Percentiles rank a stretch among this genome's conserved stretches.
Evolutionary conservation across 495 filamentous ascomycete genomes (phyloP).

Genomic region (Penicillium odoratum): DNA sequence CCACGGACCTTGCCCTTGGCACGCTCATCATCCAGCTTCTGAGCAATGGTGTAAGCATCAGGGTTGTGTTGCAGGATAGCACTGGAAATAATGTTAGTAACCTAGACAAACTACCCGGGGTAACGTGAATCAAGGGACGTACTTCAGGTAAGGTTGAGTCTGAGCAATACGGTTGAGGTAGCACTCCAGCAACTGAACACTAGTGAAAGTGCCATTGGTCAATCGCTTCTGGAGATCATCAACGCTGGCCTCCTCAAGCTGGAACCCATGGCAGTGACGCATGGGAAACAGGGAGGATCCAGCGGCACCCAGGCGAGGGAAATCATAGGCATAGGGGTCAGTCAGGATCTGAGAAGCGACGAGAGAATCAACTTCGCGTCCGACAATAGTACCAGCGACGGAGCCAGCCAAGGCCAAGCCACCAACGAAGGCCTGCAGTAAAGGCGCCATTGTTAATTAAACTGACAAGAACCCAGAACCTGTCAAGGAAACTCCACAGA

Average conservation of each 20-base stretch:
- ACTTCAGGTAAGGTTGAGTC: conserved; percentile 61
- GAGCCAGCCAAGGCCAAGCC: conserved; percentile 25
- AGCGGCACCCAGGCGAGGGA: conserved; percentile 36
- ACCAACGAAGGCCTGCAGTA: conserved; percentile 21
- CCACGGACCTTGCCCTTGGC: conserved; percentile 52
- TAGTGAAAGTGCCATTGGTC: conserved; percentile 42
- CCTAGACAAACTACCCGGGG: neutral
- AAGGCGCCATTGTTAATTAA: conserved; percentile 18
- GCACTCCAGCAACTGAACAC: conserved; percentile 50
- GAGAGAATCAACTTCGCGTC: conserved; percentile 17
- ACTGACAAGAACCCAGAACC: neutral
- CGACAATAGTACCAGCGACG: conserved; percentile 13
- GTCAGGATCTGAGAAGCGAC: conserved; percentile 35
- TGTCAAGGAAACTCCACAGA: conserved; percentile 12
- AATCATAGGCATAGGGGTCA: conserved; percentile 42
- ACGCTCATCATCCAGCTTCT: conserved; percentile 59
- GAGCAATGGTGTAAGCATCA: conserved; percentile 58
- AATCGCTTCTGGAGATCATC: conserved; percentile 53
- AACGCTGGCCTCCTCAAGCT: conserved; percentile 63
- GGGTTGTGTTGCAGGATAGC: conserved; percentile 64
- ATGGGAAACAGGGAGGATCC: conserved; percentile 53
- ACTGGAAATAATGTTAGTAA: conserved; percentile 23
- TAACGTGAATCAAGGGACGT: conserved; percentile 8
- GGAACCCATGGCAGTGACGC: conserved; percentile 59
- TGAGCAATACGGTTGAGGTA: conserved; percentile 55